phyloP scores from a whole-genome alignment of 1,139 yeast species.

The Geotrichum citri-aurantii region DNA sequence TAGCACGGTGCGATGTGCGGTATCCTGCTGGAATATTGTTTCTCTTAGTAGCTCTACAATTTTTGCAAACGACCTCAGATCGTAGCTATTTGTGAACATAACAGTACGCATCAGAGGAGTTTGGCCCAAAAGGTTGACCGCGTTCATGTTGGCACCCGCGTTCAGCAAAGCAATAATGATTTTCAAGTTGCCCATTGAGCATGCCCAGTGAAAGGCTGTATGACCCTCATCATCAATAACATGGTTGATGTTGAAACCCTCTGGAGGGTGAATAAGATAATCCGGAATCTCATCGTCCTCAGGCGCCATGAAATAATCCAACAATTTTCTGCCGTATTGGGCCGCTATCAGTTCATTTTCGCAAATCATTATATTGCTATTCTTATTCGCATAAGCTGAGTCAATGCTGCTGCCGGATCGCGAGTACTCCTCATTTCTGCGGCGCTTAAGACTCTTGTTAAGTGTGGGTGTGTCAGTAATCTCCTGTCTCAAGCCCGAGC shows the following conservation, averaged over 20 bases:
- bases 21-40: slow-evolving; percentile 61
- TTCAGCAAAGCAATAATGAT: slow-evolving; percentile 65
- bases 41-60: slow-evolving; percentile 65
- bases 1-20: slow-evolving; percentile 59
- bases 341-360: slow-evolving; percentile 36
- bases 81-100: slow-evolving; percentile 82
- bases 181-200: slow-evolving; percentile 78
- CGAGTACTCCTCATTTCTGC: slow-evolving; percentile 2
- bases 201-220: slow-evolving; percentile 95
- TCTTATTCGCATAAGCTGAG: slow-evolving; percentile 18
- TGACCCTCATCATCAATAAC: slow-evolving; percentile 95
- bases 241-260: slow-evolving; percentile 74
- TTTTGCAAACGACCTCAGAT: slow-evolving; percentile 65
- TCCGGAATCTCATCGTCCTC: slow-evolving; percentile 71
- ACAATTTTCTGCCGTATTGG: slow-evolving; percentile 42
- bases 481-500: slow-evolving; percentile 11
- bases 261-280: slow-evolving; percentile 67
- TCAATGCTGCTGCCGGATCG: slow-evolving; percentile 1
- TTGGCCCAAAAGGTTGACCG: slow-evolving; percentile 69
- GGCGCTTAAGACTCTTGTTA: slow-evolving; percentile 2
- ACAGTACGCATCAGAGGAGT: slow-evolving; percentile 80
- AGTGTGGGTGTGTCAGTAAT: slow-evolving; percentile 16
- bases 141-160: slow-evolving; percentile 70
- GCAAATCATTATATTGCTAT: slow-evolving; percentile 30
- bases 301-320: slow-evolving; percentile 60